These are phyloP conservation scores for Phaeoacremonium minimum DNA, from an alignment of 2,329 filamentous ascomycete genomes.

Conservation along the genomic window DNA sequence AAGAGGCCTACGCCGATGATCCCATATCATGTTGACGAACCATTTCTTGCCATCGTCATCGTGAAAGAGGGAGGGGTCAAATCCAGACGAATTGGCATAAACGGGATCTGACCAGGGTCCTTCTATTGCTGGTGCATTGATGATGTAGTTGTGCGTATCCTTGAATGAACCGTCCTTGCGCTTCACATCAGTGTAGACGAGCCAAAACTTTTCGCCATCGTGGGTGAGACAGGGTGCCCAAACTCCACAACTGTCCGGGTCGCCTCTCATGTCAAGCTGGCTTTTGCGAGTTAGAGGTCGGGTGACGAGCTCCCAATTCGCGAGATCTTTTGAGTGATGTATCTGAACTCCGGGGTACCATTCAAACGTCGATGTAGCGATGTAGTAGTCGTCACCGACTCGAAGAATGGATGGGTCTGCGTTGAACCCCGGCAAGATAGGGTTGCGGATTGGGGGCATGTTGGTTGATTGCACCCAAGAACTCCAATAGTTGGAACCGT, in stretches of 20 bases:
- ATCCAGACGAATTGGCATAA: constrained; percentile 56
- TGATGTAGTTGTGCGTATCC: constrained; percentile 61
- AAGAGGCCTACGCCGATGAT: constrained; percentile 43
- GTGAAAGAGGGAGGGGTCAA: constrained; percentile 58
- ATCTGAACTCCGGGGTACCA: constrained; percentile 53
- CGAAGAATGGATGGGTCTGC: constrained; percentile 50
- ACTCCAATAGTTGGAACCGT: no score
- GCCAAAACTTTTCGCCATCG: constrained; percentile 56
- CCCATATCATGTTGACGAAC: constrained; percentile 54
- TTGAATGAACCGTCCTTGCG: constrained; percentile 64
- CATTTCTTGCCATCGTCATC: constrained; percentile 52
- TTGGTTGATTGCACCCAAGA: constrained; percentile 9
- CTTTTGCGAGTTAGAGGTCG: constrained; percentile 43
- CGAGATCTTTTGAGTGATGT: constrained; percentile 47
- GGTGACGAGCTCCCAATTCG: constrained; percentile 43
- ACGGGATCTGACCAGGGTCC: constrained; percentile 60
- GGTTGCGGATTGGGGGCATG: constrained; percentile 47
- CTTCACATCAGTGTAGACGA: constrained; percentile 64
- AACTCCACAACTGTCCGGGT: constrained; percentile 57
- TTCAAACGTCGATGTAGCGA: constrained; percentile 52
- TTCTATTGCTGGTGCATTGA: constrained; percentile 45
- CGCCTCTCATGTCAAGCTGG: constrained; percentile 54
- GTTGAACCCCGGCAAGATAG: constrained; percentile 53
- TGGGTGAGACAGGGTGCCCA: constrained; percentile 63
- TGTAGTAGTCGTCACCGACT: constrained; percentile 49